Evolutionary conservation across 257 asterid species (phyloP).

Genomic region (Solanum appendiculatum): DNA sequence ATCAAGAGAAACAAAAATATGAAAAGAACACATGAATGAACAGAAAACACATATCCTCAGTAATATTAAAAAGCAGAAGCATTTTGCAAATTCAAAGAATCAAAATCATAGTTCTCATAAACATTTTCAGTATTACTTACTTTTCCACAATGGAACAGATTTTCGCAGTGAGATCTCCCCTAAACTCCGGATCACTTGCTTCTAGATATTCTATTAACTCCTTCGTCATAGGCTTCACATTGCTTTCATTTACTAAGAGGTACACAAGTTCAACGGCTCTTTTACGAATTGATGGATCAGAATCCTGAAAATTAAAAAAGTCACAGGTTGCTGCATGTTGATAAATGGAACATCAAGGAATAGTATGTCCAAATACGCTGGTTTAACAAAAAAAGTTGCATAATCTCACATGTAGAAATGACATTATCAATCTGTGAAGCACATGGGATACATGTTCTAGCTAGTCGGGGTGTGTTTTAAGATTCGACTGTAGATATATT

Average conservation of each 20-base stretch:
- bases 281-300: conserved; percentile 98
- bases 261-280: conserved; percentile 93
- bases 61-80: background rate
- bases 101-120: background rate
- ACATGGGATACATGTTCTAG: background rate
- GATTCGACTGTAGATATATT: background rate
- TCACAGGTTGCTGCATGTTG: conserved; percentile 1
- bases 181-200: conserved; percentile 86
- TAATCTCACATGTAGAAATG: background rate
- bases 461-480: background rate
- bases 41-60: background rate
- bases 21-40: background rate
- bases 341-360: background rate
- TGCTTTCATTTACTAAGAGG: conserved; percentile 83
- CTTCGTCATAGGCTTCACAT: conserved; percentile 77
- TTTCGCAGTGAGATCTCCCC: conserved; percentile 87
- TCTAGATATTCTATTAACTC: conserved; percentile 86
- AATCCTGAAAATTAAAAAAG: conserved; percentile 52
- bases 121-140: conserved; percentile 42
- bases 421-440: background rate
- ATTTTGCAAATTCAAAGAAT: background rate
- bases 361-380: background rate
- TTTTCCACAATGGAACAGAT: conserved; percentile 92
- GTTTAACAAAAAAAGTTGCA: background rate
- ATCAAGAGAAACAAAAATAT: background rate